These are phyloP conservation scores for Rhodosporidiobolus sp. DNA, from an alignment of 768 basidiomycete genomes.

Conservation along the genomic window DNA sequence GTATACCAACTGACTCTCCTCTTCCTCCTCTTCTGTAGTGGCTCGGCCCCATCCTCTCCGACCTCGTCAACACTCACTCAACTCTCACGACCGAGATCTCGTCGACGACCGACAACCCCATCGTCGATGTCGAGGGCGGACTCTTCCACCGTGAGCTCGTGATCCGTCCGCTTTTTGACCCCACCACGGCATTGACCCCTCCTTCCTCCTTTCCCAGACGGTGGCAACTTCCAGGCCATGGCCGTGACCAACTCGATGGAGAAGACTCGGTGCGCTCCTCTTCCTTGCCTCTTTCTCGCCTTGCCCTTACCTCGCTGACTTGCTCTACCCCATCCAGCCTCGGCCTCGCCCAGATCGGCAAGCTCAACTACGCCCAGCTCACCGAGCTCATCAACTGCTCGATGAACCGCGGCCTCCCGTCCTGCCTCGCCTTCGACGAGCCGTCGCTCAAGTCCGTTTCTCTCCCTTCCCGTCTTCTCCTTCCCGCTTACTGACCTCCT, in stretches of 20 bases:
- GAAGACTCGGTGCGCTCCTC: conserved; percentile 53
- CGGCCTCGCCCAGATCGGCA: conserved; percentile 66
- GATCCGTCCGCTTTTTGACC: too few relatives aligned
- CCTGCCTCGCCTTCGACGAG: conserved; percentile 48
- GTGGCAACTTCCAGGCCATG: conserved; percentile 72
- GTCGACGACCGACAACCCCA: conserved; percentile 84
- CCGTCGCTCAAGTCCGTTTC: conserved; percentile 56
- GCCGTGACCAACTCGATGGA: conserved; percentile 83
- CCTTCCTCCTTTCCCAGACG: too few relatives aligned
- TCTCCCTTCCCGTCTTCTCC: too few relatives aligned
- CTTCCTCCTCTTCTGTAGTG: conserved; percentile 64
- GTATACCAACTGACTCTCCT: conserved; percentile 55
- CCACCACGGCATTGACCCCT: too few relatives aligned
- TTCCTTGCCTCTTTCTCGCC: too few relatives aligned
- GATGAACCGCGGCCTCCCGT: conserved; percentile 80
- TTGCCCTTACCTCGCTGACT: neutral
- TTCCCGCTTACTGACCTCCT: too few relatives aligned
- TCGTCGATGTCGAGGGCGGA: conserved; percentile 66
- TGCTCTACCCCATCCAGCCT: conserved; percentile 54
- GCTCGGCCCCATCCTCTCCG: conserved; percentile 79
- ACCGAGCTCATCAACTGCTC: conserved; percentile 74
- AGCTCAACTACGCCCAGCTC: conserved; percentile 64
- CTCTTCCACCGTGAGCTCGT: conserved; percentile 57
- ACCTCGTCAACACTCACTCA: conserved; percentile 63
- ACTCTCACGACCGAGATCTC: conserved; percentile 74